Evolutionary conservation across 139 green algal genomes (phyloP).

Genomic region (Chlamydomonas schloesseri): DNA sequence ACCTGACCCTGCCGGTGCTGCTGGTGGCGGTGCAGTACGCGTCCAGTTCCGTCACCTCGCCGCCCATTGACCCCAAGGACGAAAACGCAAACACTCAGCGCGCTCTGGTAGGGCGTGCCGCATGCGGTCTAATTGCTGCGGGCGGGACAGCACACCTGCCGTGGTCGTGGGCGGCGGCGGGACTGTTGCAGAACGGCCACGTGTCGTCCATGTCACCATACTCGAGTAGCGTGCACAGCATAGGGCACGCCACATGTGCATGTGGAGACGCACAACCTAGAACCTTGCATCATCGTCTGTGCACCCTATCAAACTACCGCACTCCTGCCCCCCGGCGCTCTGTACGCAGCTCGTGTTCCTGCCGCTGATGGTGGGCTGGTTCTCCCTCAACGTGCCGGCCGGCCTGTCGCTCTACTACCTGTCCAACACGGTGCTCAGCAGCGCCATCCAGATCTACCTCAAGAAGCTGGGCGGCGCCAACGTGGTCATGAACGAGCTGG

Average conservation of each 20-base stretch:
- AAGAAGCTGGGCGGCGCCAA: constrained; percentile 87
- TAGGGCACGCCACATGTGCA: no score
- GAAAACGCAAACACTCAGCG: constrained; percentile 70
- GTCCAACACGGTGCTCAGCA: constrained; percentile 85
- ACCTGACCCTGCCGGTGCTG: constrained; percentile 94
- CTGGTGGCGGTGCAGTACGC: constrained; percentile 71
- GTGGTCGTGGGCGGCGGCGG: no score
- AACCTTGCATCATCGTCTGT: no score
- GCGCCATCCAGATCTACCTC: constrained; percentile 71
- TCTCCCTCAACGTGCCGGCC: constrained; percentile 89
- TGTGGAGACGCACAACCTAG: no score
- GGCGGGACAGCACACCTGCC: no score
- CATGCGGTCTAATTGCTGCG: no score
- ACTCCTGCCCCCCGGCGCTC: no score
- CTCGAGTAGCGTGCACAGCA: no score
- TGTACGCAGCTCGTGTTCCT: constrained; percentile 60
- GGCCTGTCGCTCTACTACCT: constrained; percentile 95
- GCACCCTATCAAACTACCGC: no score
- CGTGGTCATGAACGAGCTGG: constrained; percentile 69
- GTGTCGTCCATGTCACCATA: no score
- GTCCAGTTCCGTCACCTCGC: constrained; percentile 59
- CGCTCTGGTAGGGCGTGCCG: neutral
- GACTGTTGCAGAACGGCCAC: no score
- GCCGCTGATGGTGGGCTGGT: constrained; percentile 93
- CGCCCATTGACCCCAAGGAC: constrained; percentile 73